These are phyloP conservation scores for Kodamaea kaohsiungensis DNA, from an alignment of 805 yeast genomes.

Conservation along the genomic window DNA sequence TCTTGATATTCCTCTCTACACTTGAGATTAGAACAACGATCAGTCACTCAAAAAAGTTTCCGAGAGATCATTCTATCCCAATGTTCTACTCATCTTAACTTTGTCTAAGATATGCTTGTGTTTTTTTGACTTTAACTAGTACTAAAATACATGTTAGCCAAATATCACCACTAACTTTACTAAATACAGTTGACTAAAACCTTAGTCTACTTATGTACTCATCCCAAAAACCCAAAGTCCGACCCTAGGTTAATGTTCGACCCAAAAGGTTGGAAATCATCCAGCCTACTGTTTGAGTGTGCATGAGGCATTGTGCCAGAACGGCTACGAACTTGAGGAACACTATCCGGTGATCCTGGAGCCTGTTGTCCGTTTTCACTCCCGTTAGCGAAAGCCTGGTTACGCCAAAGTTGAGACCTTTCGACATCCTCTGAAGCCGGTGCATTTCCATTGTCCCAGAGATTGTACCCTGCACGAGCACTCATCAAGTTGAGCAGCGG, in stretches of 20 bases:
- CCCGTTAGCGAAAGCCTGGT: conserved; percentile 4
- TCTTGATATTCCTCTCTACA: no score
- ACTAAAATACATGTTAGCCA: no score
- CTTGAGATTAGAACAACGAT: no score
- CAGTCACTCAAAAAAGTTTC: no score
- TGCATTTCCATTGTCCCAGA: conserved; percentile 4
- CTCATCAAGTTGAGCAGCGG: conserved; percentile 13
- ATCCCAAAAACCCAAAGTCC: conserved; percentile 1
- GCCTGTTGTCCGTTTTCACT: not conserved
- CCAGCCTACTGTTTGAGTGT: not conserved
- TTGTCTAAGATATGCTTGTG: no score
- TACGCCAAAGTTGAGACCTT: conserved; percentile 4
- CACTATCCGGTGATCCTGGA: not conserved
- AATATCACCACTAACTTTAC: no score
- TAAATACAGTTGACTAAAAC: no score
- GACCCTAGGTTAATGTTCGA: conserved; percentile 1
- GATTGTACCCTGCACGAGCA: conserved; percentile 5
- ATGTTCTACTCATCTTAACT: no score
- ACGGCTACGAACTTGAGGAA: not conserved
- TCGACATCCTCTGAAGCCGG: not conserved
- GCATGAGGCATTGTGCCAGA: not conserved
- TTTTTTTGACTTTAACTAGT: no score
- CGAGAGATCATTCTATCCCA: no score
- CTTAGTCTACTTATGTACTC: not conserved
- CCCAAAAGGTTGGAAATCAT: conserved; percentile 8